Conservation (phyloP, 768 basidiomycete genomes). For the Pleurotus cornucopiae region DNA sequence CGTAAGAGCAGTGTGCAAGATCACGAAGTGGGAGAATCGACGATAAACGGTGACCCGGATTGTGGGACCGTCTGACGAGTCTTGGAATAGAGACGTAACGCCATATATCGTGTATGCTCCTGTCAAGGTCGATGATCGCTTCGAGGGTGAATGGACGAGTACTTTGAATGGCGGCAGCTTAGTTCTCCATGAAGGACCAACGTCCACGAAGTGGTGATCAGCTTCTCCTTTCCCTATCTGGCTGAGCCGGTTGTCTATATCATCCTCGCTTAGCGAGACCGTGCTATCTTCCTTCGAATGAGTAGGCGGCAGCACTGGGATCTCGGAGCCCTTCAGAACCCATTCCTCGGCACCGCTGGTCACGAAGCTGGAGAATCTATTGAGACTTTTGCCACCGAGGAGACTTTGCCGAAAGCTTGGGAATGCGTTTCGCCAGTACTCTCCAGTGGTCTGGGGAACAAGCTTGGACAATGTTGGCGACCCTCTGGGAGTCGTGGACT, state of each 20-base stretch:
- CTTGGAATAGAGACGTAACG: constrained; percentile 70
- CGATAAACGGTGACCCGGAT: constrained; percentile 70
- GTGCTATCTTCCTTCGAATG: constrained; percentile 28
- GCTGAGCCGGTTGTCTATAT: constrained; percentile 33
- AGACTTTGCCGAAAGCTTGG: constrained; percentile 70
- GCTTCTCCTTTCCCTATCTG: constrained; percentile 49
- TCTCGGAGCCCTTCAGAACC: constrained; percentile 62
- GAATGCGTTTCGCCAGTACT: constrained; percentile 47
- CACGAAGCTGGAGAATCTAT: constrained; percentile 84
- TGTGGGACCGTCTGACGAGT: constrained; percentile 27
- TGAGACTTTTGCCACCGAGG: constrained; percentile 72
- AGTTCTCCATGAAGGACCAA: constrained; percentile 67
- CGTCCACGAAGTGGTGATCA: constrained; percentile 68
- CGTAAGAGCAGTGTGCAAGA: constrained; percentile 67
- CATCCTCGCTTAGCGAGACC: constrained; percentile 35
- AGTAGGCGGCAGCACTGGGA: constrained; percentile 13
- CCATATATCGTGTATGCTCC: constrained; percentile 73
- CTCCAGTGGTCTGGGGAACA: constrained; percentile 66
- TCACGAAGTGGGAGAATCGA: constrained; percentile 82
- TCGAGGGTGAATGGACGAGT: constrained; percentile 78
- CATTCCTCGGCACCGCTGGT: constrained; percentile 84
- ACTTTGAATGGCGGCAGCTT: constrained; percentile 72
- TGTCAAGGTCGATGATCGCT: constrained; percentile 59
- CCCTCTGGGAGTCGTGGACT: constrained; percentile 46
- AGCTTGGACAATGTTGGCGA: constrained; percentile 43